Evolutionary conservation across 257 asterid genomes (phyloP).

Genomic region (Solanum chilense): DNA sequence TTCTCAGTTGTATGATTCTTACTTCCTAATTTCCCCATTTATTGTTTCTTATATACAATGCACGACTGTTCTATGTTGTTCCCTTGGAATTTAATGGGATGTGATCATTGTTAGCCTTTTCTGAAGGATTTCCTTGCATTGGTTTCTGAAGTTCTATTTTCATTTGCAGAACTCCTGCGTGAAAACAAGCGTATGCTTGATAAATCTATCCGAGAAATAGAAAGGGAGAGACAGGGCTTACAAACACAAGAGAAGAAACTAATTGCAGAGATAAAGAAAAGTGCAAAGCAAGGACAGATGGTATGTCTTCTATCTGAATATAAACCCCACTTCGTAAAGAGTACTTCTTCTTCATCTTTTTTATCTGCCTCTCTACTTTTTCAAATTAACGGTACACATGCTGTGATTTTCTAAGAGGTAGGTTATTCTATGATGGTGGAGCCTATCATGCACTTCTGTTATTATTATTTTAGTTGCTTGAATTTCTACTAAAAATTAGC

Average conservation of each 20-base stretch:
- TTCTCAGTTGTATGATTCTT: neutral
- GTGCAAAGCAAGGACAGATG: conserved; percentile 99
- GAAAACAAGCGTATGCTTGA: conserved; percentile 98
- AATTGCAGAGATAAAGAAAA: conserved; percentile 84
- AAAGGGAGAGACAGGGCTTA: conserved; percentile 92
- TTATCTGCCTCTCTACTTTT: neutral
- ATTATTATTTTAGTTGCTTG: neutral
- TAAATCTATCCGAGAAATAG: conserved; percentile 91
- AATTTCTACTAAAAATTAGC: neutral
- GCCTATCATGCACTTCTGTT: neutral
- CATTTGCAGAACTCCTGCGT: conserved; percentile 72
- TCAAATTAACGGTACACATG: neutral
- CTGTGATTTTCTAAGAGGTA: neutral
- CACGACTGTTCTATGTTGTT: neutral
- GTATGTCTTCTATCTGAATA: conserved; percentile 21
- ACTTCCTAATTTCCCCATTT: neutral
- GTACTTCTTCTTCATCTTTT: neutral
- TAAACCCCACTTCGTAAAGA: neutral
- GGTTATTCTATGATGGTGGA: neutral
- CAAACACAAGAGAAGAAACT: conserved; percentile 94
- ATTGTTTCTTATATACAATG: neutral
- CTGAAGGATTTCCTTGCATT: neutral
- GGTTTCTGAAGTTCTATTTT: neutral
- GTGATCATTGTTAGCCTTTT: neutral
- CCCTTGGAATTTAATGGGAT: neutral